Evolutionary conservation across 805 yeast genomes (phyloP).

Genomic region (Yarrowia sp.): DNA sequence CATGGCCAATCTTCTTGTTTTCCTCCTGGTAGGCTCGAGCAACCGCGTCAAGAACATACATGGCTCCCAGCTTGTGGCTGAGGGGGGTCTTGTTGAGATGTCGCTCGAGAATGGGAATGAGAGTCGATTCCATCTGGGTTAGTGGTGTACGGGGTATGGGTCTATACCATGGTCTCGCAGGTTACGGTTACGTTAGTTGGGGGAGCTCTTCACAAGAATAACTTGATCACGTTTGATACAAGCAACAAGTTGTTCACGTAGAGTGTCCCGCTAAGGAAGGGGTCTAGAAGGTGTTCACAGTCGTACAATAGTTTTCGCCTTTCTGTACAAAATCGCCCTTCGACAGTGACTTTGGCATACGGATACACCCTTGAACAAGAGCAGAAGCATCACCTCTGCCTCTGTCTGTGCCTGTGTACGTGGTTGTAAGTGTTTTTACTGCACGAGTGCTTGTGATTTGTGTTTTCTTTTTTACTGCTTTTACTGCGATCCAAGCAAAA

Average conservation of each 20-base stretch:
- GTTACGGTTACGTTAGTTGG: constrained; percentile 1
- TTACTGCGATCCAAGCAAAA: constrained; percentile 13
- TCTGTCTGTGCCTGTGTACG: no score
- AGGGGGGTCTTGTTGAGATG: constrained; percentile 76
- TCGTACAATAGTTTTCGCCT: no score
- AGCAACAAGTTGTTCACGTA: no score
- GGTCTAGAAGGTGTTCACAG: no score
- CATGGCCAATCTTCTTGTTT: constrained; percentile 63
- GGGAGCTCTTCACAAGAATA: no score
- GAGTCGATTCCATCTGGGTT: constrained; percentile 57
- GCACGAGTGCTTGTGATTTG: neutral
- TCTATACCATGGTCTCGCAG: constrained; percentile 1
- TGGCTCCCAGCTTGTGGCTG: constrained; percentile 85
- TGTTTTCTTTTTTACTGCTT: neutral
- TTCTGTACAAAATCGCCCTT: no score
- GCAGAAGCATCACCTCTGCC: no score
- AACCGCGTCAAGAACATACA: constrained; percentile 91
- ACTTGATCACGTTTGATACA: no score
- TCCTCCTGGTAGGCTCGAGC: constrained; percentile 84
- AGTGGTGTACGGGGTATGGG: neutral
- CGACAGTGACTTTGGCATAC: no score
- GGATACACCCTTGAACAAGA: no score
- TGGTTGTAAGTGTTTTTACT: constrained; percentile 7
- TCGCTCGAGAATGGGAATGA: constrained; percentile 65
- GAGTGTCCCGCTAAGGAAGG: no score